A percentile compares a stretch with the other conserved stretches of the same genome.
Conservation (phyloP, 257 asterid genomes). For the Cordia subcordata region DNA sequence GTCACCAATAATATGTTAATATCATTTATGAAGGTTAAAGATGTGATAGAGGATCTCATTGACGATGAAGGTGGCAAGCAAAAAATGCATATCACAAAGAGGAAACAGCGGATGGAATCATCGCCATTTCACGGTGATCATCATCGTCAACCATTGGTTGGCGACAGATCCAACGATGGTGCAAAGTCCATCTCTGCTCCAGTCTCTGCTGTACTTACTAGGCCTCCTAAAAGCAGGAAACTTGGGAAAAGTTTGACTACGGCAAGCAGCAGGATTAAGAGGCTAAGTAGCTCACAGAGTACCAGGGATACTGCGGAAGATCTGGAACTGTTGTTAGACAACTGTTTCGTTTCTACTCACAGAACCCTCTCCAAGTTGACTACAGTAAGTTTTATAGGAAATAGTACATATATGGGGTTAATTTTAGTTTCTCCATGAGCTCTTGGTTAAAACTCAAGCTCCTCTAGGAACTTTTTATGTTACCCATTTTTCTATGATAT, state of each 20-base stretch:
- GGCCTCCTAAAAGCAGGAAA: constrained; percentile 82
- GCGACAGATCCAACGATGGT: constrained; percentile 72
- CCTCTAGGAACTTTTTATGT: too few relatives aligned
- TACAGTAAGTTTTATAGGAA: constrained; percentile 52
- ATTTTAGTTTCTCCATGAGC: too few relatives aligned
- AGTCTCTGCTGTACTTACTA: constrained; percentile 87
- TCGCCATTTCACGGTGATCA: constrained; percentile 79
- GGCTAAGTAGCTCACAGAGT: constrained; percentile 82
- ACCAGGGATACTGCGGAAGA: constrained; percentile 68
- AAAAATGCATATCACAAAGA: constrained; percentile 96
- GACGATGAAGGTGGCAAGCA: constrained; percentile 99
- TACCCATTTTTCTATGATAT: too few relatives aligned
- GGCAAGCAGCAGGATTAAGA: constrained; percentile 93
- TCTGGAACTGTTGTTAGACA: constrained; percentile 97
- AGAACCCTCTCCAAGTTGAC: constrained; percentile 95
- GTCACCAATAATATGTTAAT: constrained; percentile 11
- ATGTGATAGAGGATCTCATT: constrained; percentile 97
- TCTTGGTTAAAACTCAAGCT: too few relatives aligned
- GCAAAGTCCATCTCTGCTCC: constrained; percentile 76
- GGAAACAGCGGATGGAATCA: constrained; percentile 76
- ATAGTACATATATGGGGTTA: too few relatives aligned
- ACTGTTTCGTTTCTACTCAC: constrained; percentile 94
- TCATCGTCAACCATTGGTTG: constrained; percentile 63
- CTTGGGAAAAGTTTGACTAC: constrained; percentile 89
- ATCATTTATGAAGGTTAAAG: constrained; percentile 73